phyloP scores from a whole-genome alignment of 2,329 filamentous ascomycete genomes.

The Aspergillus fructus region DNA sequence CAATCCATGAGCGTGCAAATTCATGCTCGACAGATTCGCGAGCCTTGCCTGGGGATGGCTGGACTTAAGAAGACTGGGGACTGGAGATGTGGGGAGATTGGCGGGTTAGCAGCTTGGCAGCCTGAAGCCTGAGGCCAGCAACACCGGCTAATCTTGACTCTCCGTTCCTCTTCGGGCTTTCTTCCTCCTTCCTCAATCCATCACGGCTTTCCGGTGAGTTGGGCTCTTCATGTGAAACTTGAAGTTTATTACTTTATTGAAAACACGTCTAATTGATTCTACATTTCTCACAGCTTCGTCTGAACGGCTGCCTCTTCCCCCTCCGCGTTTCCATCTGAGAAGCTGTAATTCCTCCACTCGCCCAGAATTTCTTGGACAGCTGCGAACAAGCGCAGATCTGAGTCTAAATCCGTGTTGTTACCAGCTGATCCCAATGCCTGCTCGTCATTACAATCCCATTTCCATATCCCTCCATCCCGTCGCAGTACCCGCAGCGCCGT shows the following conservation, averaged over 20 bases:
- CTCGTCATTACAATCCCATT: background rate
- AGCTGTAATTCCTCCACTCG: conserved; percentile 59
- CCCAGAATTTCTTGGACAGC: conserved; percentile 61
- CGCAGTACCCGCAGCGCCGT: conserved; percentile 41
- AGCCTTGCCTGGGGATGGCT: too few relatives aligned
- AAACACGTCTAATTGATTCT: background rate
- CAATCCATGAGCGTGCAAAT: background rate
- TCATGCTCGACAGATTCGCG: background rate
- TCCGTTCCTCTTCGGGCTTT: too few relatives aligned
- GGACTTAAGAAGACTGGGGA: background rate
- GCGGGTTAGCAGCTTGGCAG: too few relatives aligned
- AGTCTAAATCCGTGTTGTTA: too few relatives aligned
- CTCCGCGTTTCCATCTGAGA: conserved; percentile 5
- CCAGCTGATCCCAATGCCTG: conserved; percentile 22
- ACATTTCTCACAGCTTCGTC: background rate
- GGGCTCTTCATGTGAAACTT: background rate
- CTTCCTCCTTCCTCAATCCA: background rate
- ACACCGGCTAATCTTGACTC: too few relatives aligned
- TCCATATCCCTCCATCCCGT: conserved; percentile 18
- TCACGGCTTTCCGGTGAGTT: background rate
- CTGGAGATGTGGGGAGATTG: background rate
- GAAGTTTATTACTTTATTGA: background rate
- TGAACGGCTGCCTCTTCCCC: background rate
- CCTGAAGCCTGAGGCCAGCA: too few relatives aligned
- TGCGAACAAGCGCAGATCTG: conserved; percentile 31